A percentile compares a stretch with the other conserved stretches of the same genome.
phyloP scores from a whole-genome alignment of 441 rosid species.

The Brassica balearica region DNA sequence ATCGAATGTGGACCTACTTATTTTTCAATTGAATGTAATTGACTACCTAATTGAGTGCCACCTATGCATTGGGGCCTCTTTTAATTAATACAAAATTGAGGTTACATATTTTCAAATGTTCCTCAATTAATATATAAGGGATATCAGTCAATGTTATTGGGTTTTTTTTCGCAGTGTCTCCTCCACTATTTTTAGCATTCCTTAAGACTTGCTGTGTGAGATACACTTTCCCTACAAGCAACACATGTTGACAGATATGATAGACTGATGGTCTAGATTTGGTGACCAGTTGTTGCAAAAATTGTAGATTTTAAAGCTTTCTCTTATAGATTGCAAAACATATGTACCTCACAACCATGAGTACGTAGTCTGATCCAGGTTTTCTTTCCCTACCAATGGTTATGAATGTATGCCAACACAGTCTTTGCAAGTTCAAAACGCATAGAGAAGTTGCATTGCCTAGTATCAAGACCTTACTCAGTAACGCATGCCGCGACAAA shows the following conservation, averaged over 20 bases:
- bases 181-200: constrained; percentile 96
- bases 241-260: not conserved
- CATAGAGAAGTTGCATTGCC: constrained; percentile 98
- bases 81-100: too few relatives aligned
- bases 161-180: constrained; percentile 86
- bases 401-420: constrained; percentile 96
- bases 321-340: not conserved
- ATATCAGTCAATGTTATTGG: too few relatives aligned
- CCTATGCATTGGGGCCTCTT: too few relatives aligned
- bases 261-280: not conserved
- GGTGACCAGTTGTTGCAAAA: not conserved
- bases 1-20: too few relatives aligned
- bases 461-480: constrained; percentile 87
- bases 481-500: constrained; percentile 98
- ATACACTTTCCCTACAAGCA: constrained; percentile 73
- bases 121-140: too few relatives aligned
- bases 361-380: constrained; percentile 97
- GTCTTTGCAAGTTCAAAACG: constrained; percentile 99
- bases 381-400: constrained; percentile 97
- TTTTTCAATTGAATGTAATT: too few relatives aligned
- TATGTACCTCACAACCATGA: constrained; percentile 92
- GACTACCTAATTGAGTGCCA: too few relatives aligned
- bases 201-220: constrained; percentile 87
- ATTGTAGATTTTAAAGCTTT: not conserved
- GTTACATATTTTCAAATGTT: too few relatives aligned